Evolutionary conservation across 2,329 filamentous ascomycete species (phyloP), one percentile per base, ranked within the genome.

Genomic region (Aspergillus aculeatinus): DNA sequence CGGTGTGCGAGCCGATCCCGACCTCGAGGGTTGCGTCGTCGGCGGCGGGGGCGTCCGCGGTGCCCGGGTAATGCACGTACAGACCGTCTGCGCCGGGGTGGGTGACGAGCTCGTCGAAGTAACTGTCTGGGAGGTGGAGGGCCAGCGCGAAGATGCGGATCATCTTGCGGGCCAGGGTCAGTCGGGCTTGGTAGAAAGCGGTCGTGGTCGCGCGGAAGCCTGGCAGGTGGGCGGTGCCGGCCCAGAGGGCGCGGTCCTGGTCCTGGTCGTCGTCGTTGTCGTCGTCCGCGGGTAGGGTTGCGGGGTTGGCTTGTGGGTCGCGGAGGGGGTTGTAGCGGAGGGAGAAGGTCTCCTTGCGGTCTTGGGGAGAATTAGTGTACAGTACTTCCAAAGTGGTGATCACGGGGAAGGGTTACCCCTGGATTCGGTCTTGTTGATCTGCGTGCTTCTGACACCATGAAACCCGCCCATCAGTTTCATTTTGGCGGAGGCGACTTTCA

Each of bases 71-170:
- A 62, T 77, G 81, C 51, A 80, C 76, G 63, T 78, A 79, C 0
- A 80, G 76, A 2, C 72, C 76, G 56, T 79, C 76, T 1, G 75
- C 72, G 0, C 74, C 84, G 0, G 85, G 85, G 63, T 83, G 80
- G 0, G 77, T 80, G 19, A 81, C 80, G 56, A 84, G 81, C 3
- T 73, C 72, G 61, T 87, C 84, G 66, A 87, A 87, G 57, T 82
- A 82, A 35, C 79, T 67, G 65, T 87, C 85, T 0, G 80, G 76
- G 3, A 87, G 73, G 11, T 79, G 78, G 2, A 87, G 75, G 4
- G 80, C 81, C 2, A 88, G 74, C 0, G 85, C 84, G 65, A 88
- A 85, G 6, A 80, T 72, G 4, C 76, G 74, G 2, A 84, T 79
- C 33, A 87, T 68, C 39, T 76, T 78, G 23, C 85, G 77, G 0